Conservation (phyloP, 768 basidiomycete species). For the Agaricus sinodeliciosus region DNA sequence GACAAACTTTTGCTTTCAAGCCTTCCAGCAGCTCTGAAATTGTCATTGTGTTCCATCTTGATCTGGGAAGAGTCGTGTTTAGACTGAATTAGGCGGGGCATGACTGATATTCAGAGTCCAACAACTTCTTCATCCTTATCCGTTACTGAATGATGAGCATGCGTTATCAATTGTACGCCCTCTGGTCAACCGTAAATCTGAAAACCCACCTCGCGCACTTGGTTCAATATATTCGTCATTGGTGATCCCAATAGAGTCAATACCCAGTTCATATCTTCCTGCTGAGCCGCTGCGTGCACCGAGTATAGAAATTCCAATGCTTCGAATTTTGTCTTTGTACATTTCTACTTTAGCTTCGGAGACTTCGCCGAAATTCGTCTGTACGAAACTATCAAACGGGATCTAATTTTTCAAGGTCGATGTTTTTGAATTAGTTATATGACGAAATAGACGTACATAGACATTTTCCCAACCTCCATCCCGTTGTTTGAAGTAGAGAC, state of each 20-base stretch:
- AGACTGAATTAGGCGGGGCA: neutral
- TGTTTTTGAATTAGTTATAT: too few species aligned
- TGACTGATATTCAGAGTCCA: neutral
- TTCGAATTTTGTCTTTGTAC: slow-evolving; percentile 67
- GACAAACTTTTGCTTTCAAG: neutral
- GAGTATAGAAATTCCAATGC: slow-evolving; percentile 81
- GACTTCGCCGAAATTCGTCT: slow-evolving; percentile 69
- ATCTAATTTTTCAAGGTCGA: slow-evolving; percentile 41
- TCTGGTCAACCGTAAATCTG: neutral
- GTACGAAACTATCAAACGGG: slow-evolving; percentile 70
- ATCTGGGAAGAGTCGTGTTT: neutral
- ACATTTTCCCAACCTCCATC: slow-evolving; percentile 77
- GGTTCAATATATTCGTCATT: slow-evolving; percentile 60
- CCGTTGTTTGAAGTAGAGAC: slow-evolving; percentile 67
- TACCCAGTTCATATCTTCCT: slow-evolving; percentile 76
- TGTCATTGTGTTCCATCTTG: neutral
- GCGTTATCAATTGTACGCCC: neutral
- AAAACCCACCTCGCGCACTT: slow-evolving; percentile 19
- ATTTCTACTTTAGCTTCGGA: slow-evolving; percentile 68
- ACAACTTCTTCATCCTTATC: neutral
- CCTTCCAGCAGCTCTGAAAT: neutral
- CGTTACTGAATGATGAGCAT: neutral
- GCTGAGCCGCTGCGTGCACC: slow-evolving; percentile 74
- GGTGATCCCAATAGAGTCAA: slow-evolving; percentile 77
- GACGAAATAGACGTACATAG: slow-evolving; percentile 60